Evolutionary conservation across 257 asterid species (phyloP), one percentile per base, ranked within the genome.

Genomic region (Forsythia viridissima): DNA sequence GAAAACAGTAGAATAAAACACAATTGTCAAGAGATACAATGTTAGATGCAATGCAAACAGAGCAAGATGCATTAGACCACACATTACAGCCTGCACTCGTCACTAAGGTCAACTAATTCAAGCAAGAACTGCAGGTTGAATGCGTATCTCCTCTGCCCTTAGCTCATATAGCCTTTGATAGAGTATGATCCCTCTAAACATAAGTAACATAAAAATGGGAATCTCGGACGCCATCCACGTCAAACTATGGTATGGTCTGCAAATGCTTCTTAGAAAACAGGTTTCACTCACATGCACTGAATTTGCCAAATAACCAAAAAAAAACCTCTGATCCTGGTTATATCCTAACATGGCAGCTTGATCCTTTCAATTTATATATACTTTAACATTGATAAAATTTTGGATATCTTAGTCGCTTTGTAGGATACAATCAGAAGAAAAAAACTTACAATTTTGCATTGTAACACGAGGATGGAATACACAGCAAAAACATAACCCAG

Each of bases 401-500:
- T 8, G 68, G 36, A 7, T 52, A 52, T 18, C 61, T 52, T 52
- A 52, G 16, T 44, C 16, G 5, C 20, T 55, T 12, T 21, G 20
- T 30, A 72, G 67, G 72, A 67, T 52, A 40, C 52, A 69, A 76
- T 75, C 57, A 78, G 81, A 80, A 73, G 46, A 65, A 75, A 43
- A 24, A 75, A 44, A 87, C 97, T 90, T 85, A 95, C 98, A 85
- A 6, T 82, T 78, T 87, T 12, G 83, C 59, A 75, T 92, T 83
- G 84, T 88, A 93, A 79, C 90, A 93, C 59, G 90, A 75, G 78
- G 87, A 87, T 16, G 99, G 99, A 38, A 90, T 85, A 75, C 94
- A 91, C 55, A 95, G 75, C 82, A 93, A 80, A 80, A 86, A 87
- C 91, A 93, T 90, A 71, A 84, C n/a, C 98, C 99, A 95, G 52